Base-by-base conservation (phyloP, 495 filamentous ascomycete genomes). In the Aspergillus mulundensis region DNA sequence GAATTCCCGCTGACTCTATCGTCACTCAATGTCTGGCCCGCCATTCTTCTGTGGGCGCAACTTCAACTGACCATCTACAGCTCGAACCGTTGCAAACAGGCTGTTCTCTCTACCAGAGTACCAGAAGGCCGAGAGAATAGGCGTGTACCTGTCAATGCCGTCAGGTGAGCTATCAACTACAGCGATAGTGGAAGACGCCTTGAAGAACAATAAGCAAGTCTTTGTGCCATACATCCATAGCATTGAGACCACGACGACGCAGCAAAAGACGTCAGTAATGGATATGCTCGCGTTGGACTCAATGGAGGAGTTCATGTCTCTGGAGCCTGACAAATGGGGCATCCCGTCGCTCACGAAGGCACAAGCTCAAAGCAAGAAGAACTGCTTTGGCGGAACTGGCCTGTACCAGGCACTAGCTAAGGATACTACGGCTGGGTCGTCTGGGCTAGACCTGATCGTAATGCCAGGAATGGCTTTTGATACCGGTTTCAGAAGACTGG, bases 391-490 rank as follows among this genome's bases (percentile, higher is more conserved):
- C 39, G 82, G 47, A 64, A 74, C 41, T 60, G 79, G 56, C 16
- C 54, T 61, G 50, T 54, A 66, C 40, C 39, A 58, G 5, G n/a
- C 43, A 11, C 50, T 19, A 21, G 56, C 28, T 12, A 43, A 41
- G 16, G 47, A 72, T 32, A 18, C 56, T 47, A 52, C 48, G 70
- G 67, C 48, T 67, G 72, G 52, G 69, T 34, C 72, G 36, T 72
- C 75, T n/a, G 82, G 84, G 12, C 70, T 96, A 40, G 91, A 98
- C 67, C 65, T 97, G 56, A 84, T 98, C 50, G 80, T 98, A 19
- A 85, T 97, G 85, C 94, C 94, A 2, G 94, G 94, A 14, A 88
- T 97, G 70, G 94, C 89, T 8, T 98, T 97, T 67, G 93, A 96
- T 69, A 64, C 73, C 12, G 78, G 76, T 30, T 83, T 93, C 52